Evolutionary conservation across 116 monocot genomes (phyloP), one percentile per base, ranked within the genome.

Genomic region (Trichopus zeylanicus): DNA sequence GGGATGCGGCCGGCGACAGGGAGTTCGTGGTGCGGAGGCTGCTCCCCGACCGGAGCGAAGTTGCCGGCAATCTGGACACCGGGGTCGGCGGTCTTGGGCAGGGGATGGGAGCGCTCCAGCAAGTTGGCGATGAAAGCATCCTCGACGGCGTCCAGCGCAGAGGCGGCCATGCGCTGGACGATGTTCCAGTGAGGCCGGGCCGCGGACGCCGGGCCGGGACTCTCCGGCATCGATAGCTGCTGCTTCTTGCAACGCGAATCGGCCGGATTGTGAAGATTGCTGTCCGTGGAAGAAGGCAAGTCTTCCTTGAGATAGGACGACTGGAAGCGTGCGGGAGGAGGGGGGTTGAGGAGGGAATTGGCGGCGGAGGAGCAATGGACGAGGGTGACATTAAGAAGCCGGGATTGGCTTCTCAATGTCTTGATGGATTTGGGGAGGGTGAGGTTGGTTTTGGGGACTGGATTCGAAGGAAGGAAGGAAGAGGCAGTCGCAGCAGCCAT

Each of bases 11-110:
- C 87, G 7, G 51, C 4, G n/a, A 83, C 73, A 2, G 54, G 31
- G 1, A 86, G 60, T 18, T 60, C 27, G 2, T 10, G 7, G 0
- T 3, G 3, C 0, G 71, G 64, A 18, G 75, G 63, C 18, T 51
- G 68, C 58, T 86, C 86, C 0, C 54, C 31, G 0, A 81, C 81
- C 0, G 81, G 81, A 0, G 81, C 62, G 56, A 75, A 86, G 63
- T 86, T 86, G n/a, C 86, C 86, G 2, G 65, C 48, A 1, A 81
- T 31, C 38, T 86, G 86, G 1, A 86, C 58, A 0, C 57, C 26
- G 0, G 81, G 86, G 52, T 86, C 81, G 1, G 51, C 35, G 2
- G 46, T 35, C 3, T 19, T 32, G 3, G 78, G 69, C 1, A 81
- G 34, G 0, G 75, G 68, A 0, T 30, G 56, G 10, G 18, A 53